phyloP scores from a whole-genome alignment of 805 yeast genomes.

The Isabelozyma heimii region DNA sequence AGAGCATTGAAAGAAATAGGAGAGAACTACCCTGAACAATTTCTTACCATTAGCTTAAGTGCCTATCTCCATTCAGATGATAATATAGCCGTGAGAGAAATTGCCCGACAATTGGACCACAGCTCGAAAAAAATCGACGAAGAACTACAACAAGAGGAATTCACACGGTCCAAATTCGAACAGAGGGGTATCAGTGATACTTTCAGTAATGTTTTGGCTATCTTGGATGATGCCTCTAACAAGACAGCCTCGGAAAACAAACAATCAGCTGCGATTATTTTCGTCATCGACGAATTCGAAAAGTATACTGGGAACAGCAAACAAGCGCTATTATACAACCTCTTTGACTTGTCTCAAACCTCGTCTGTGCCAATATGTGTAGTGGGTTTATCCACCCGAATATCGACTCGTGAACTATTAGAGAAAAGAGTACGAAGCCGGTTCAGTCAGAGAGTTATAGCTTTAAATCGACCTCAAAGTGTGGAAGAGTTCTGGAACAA shows the following conservation, averaged over 20 bases:
- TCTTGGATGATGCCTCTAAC: constrained; percentile 36
- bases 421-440: constrained; percentile 92
- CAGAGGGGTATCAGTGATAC: constrained; percentile 58
- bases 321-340: constrained; percentile 82
- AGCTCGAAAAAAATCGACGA: constrained; percentile 13
- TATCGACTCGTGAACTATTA: constrained; percentile 73
- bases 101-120: constrained; percentile 77
- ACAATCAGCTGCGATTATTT: constrained; percentile 56
- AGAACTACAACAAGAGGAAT: constrained; percentile 5
- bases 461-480: constrained; percentile 49
- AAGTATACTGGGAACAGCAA: constrained; percentile 66
- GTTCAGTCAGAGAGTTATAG: constrained; percentile 75
- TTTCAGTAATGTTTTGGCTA: constrained; percentile 53
- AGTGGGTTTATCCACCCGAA: constrained; percentile 72
- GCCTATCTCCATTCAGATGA: constrained; percentile 78
- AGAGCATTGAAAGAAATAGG: constrained; percentile 50
- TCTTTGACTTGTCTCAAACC: constrained; percentile 81
- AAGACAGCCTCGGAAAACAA: background rate
- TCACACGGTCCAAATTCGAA: constrained; percentile 32
- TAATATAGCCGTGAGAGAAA: constrained; percentile 73
- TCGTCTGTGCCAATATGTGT: constrained; percentile 73
- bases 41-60: constrained; percentile 60
- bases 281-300: constrained; percentile 85
- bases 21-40: constrained; percentile 44
- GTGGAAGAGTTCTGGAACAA: constrained; percentile 51